Base-by-base conservation (phyloP, 169 alveolate species). In the Eimeria zaria region DNA sequence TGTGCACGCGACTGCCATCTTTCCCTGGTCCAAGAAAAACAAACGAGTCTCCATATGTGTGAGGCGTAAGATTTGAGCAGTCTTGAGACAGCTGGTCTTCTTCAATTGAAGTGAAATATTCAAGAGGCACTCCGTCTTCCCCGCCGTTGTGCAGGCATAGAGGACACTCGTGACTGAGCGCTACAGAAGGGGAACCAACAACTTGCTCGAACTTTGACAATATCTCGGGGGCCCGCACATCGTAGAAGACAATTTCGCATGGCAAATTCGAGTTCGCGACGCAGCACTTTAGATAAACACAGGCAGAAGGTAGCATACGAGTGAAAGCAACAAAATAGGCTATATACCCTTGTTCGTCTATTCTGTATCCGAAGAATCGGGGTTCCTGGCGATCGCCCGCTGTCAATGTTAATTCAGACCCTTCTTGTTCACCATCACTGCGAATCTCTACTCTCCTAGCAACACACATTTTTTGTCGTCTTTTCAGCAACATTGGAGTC, bases 361-460 rank as follows among this genome's bases (percentile, higher is more conserved):
- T n/a, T 46, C 93, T 55, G 60, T 85, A 85, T 67, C 93, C 93
- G 62, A 85, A 85, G 36, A 85, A 85, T 22, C 93, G 80, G 22
- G 93, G 93, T 33, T 85, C 93, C 46, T 85, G 93, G 6, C 80
- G 76, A 85, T 58, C 93, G 24, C 93, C 93, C 22, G 93, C 93
- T 2, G 76, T 85, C 60, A 85, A 62, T 3, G 93, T 85, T 18
- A 85, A 51, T 51, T 85, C 93, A 7, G 93, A 85, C 39, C 93
- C 93, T 39, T 85, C 93, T 60, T 36, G 93, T 51, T 85, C 93
- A 4, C 93, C 93, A 18, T 85, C 93, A 60, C 81, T 60, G 60
- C 93, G 93, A 33, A 85, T 36, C 80, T 85, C 93, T 30, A 85
- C 64, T 22, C 81, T 67, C 93, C 93, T 85, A 24, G 93, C 93